phyloP scores from a whole-genome alignment of 2,329 filamentous ascomycete genomes.

The Colletotrichum shisoi region DNA sequence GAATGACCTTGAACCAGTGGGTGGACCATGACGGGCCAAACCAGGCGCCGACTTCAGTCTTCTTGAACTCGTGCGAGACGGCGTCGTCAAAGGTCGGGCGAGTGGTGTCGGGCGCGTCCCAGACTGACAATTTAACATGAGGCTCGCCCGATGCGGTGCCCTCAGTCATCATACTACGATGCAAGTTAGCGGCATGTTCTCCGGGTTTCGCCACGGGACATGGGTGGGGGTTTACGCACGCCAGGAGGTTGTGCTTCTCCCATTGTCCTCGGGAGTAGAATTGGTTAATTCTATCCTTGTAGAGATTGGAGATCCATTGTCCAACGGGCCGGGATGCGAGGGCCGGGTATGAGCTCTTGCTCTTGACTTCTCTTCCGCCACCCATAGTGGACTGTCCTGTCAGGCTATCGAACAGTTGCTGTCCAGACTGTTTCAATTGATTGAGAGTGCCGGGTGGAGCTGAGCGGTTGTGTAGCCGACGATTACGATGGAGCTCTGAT shows the following conservation, averaged over 20 bases:
- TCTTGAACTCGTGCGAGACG: constrained; percentile 74
- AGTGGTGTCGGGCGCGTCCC: constrained; percentile 79
- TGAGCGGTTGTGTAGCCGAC: constrained; percentile 48
- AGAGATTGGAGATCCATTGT: constrained; percentile 84
- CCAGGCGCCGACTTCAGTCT: constrained; percentile 75
- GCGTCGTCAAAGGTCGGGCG: constrained; percentile 90
- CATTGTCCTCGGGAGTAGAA: constrained; percentile 85
- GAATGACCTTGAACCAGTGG: constrained; percentile 90
- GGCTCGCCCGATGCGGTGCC: constrained; percentile 71
- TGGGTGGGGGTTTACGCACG: constrained; percentile 57
- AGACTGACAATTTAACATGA: constrained; percentile 84
- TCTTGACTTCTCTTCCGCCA: constrained; percentile 57
- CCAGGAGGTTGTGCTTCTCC: constrained; percentile 74
- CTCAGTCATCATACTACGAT: constrained; percentile 73
- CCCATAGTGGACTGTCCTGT: constrained; percentile 55
- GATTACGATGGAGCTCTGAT: constrained; percentile 30
- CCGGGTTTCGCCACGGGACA: constrained; percentile 20
- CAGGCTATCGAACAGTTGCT: constrained; percentile 18
- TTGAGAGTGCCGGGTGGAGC: constrained; percentile 44
- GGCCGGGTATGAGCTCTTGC: constrained; percentile 60
- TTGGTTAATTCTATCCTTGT: constrained; percentile 80
- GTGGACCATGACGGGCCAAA: constrained; percentile 98
- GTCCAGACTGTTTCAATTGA: constrained; percentile 27
- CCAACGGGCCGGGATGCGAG: constrained; percentile 66
- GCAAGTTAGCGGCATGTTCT: constrained; percentile 37